Evolutionary conservation across 2,329 filamentous ascomycete species (phyloP).

Genomic region (Epichloe festucae): DNA sequence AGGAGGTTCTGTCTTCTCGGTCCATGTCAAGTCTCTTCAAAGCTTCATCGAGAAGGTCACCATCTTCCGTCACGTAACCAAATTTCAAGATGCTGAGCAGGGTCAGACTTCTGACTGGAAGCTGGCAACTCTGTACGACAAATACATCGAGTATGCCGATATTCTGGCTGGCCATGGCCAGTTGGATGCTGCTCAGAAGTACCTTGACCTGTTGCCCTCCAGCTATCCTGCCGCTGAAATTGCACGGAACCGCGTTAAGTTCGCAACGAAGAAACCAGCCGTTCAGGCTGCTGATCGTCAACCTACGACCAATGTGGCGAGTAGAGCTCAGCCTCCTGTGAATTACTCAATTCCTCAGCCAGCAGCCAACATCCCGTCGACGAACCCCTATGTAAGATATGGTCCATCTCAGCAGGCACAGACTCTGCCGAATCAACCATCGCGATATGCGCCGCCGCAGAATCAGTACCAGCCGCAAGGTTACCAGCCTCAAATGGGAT

Average conservation of each 20-base stretch:
- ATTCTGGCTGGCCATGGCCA: constrained; percentile 86
- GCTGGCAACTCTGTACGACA: constrained; percentile 74
- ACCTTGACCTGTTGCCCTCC: constrained; percentile 72
- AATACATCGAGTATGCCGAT: constrained; percentile 94
- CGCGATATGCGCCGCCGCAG: constrained; percentile 25
- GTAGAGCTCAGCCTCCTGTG: constrained; percentile 16
- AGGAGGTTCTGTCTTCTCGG: constrained; percentile 74
- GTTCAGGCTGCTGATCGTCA: constrained; percentile 15
- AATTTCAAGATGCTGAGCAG: constrained; percentile 72
- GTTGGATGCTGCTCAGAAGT: constrained; percentile 75
- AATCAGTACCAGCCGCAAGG: constrained; percentile 22
- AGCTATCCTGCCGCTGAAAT: constrained; percentile 80
- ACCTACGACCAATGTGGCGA: constrained; percentile 5
- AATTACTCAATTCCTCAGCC: constrained; percentile 38
- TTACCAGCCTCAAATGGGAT: constrained; percentile 6
- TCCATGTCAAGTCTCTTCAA: constrained; percentile 79
- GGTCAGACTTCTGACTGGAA: constrained; percentile 71
- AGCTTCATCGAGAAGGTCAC: constrained; percentile 97
- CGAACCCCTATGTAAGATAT: constrained; percentile 17
- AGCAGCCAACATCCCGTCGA: constrained; percentile 12
- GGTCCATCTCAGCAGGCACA: constrained; percentile 12
- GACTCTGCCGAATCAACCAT: constrained; percentile 17
- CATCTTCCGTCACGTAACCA: constrained; percentile 85
- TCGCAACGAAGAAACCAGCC: constrained; percentile 52
- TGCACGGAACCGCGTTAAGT: constrained; percentile 70